Evolutionary conservation across 2,329 filamentous ascomycete genomes (phyloP).

Genomic region (Berkeleyomyces rouxiae): DNA sequence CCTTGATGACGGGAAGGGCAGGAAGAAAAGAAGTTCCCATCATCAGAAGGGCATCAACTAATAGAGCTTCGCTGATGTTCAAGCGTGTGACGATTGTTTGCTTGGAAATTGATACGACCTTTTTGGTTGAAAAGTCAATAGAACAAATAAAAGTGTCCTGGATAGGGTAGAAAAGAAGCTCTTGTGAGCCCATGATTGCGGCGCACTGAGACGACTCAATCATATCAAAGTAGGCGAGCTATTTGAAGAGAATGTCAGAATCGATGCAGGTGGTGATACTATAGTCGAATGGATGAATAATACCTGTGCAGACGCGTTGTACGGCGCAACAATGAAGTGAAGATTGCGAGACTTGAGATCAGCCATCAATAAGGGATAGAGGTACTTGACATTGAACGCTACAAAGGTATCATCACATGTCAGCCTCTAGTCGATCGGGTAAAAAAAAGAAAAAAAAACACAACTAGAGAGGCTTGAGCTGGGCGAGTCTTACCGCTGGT

Average conservation of each 20-base stretch:
- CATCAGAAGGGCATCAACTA: conserved; percentile 71
- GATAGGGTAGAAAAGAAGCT: conserved; percentile 73
- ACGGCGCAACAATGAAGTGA: conserved; percentile 70
- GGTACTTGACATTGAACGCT: conserved; percentile 51
- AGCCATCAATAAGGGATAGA: conserved; percentile 61
- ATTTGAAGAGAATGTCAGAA: conserved; percentile 12
- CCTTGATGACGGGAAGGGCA: conserved; percentile 61
- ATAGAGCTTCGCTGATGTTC: conserved; percentile 49
- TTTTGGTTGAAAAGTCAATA: conserved; percentile 52
- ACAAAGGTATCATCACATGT: conserved; percentile 23
- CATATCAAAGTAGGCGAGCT: conserved; percentile 67
- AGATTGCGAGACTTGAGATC: conserved; percentile 53
- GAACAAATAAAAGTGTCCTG: conserved; percentile 52
- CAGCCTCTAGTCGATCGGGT: neutral
- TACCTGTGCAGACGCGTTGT: conserved; percentile 76
- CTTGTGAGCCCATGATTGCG: conserved; percentile 68
- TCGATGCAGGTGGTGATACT: neutral
- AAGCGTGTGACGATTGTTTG: conserved; percentile 50
- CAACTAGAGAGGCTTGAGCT: neutral
- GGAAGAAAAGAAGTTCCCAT: conserved; percentile 66
- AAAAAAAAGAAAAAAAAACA: neutral
- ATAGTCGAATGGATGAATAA: conserved; percentile 19
- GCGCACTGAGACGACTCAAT: conserved; percentile 50
- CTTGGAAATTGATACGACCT: conserved; percentile 47
- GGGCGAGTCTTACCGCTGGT: conserved; percentile 44